These are phyloP conservation scores for Sordariomycetes sp. DNA, from an alignment of 2,329 filamentous ascomycete genomes.

Conservation along the genomic window DNA sequence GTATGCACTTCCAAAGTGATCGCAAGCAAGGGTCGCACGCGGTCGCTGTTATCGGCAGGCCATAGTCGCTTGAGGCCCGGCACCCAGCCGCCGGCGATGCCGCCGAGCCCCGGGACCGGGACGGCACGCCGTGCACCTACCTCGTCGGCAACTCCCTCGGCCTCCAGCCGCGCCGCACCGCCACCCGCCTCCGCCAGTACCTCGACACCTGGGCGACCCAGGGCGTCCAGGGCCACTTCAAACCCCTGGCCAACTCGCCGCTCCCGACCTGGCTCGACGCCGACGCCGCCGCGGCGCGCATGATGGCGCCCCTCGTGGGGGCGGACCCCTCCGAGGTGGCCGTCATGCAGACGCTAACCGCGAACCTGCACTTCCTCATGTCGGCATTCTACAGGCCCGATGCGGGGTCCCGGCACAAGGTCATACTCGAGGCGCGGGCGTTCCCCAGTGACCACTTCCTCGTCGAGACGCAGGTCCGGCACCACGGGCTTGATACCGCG, in stretches of 20 bases:
- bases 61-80: too few relatives aligned
- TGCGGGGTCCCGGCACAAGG: constrained; percentile 44
- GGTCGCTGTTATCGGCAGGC: too few relatives aligned
- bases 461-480: constrained; percentile 61
- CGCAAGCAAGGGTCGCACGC: too few relatives aligned
- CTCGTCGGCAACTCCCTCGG: constrained; percentile 86
- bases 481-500: constrained; percentile 50
- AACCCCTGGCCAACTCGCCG: constrained; percentile 48
- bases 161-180: constrained; percentile 54
- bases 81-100: background rate
- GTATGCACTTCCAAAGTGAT: too few relatives aligned
- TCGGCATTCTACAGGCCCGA: constrained; percentile 68
- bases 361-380: constrained; percentile 66
- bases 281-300: constrained; percentile 51
- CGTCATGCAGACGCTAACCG: constrained; percentile 72
- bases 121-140: constrained; percentile 42
- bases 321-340: constrained; percentile 57
- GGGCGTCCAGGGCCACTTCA: constrained; percentile 71
- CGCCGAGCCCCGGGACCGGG: background rate
- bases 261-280: constrained; percentile 63
- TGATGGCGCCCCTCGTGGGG: constrained; percentile 58
- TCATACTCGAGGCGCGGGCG: constrained; percentile 70
- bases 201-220: constrained; percentile 68
- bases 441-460: constrained; percentile 82
- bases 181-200: constrained; percentile 51